Evolutionary conservation across 2,329 filamentous ascomycete genomes (phyloP).

Genomic region (Thelonectria discophora): DNA sequence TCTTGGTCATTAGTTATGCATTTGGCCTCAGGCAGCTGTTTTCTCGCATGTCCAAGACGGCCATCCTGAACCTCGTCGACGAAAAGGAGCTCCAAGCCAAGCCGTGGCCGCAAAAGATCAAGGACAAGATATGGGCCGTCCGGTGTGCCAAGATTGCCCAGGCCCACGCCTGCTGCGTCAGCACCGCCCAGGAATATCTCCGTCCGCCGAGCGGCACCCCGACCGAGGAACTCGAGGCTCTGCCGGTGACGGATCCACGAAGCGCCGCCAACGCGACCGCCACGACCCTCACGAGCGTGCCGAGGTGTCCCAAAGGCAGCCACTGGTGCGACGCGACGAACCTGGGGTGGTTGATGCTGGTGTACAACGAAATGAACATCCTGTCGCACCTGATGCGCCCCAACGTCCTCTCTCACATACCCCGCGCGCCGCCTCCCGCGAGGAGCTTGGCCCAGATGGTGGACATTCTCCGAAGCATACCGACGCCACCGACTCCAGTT

Average conservation of each 20-base stretch:
- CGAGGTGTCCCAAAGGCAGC: constrained; percentile 60
- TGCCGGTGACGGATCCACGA: constrained; percentile 34
- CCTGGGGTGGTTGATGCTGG: constrained; percentile 63
- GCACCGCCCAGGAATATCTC: constrained; percentile 57
- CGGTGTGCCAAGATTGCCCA: constrained; percentile 61
- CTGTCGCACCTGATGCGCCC: constrained; percentile 52
- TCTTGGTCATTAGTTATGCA: constrained; percentile 62
- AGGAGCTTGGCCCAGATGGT: constrained; percentile 58
- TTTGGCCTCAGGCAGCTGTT: constrained; percentile 61
- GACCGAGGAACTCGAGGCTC: constrained; percentile 25
- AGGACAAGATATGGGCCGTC: constrained; percentile 59
- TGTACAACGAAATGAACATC: constrained; percentile 58
- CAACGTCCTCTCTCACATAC: constrained; percentile 37
- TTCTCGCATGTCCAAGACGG: constrained; percentile 58
- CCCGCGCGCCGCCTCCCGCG: constrained; percentile 39
- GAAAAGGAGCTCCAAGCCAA: constrained; percentile 55
- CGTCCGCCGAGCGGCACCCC: constrained; percentile 39
- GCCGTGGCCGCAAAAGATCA: constrained; percentile 58
- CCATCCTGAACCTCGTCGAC: constrained; percentile 56
- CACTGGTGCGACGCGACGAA: constrained; percentile 62
- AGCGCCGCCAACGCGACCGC: constrained; percentile 31
- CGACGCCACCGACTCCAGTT: constrained; percentile 53
- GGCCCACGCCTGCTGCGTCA: constrained; percentile 56
- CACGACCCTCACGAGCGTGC: constrained; percentile 47
- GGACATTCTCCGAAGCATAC: constrained; percentile 53